Conservation (phyloP, 208 protist species). For the Acanthamoeba pearcei region DNA sequence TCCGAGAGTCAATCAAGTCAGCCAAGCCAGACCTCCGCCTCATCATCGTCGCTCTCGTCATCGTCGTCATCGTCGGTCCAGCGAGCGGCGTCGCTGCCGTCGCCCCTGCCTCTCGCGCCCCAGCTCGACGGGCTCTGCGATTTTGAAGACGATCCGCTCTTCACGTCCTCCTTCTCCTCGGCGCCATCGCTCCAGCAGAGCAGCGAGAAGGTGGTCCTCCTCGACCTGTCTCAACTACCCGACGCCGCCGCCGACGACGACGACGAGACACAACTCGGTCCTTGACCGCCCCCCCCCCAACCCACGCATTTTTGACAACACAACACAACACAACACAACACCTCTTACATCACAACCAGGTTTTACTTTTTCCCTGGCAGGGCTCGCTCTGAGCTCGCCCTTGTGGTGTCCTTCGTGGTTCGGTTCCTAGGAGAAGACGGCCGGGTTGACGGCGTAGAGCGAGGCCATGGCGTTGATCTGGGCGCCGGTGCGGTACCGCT, state of each 20-base stretch:
- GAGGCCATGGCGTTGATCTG: slow-evolving; percentile 7
- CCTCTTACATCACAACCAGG: too few relatives aligned
- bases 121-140: too few relatives aligned
- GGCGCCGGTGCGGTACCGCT: neutral
- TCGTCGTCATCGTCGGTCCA: neutral
- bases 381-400: too few relatives aligned
- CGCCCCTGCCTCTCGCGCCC: too few relatives aligned
- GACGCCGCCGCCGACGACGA: neutral
- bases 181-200: neutral
- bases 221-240: neutral
- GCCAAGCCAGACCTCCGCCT: too few relatives aligned
- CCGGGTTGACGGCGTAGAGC: neutral
- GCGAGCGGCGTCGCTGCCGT: neutral
- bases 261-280: slow-evolving; percentile 3
- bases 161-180: neutral
- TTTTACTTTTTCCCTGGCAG: too few relatives aligned
- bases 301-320: too few relatives aligned
- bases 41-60: too few relatives aligned
- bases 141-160: neutral
- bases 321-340: too few relatives aligned
- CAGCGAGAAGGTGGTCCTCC: neutral
- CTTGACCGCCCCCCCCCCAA: neutral
- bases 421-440: neutral
- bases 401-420: too few relatives aligned
- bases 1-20: neutral